Percentiles rank a stretch among this genome's conserved stretches.
Conservation (phyloP, 1,284 basidiomycete species). For the Cryptococcus sp. region DNA sequence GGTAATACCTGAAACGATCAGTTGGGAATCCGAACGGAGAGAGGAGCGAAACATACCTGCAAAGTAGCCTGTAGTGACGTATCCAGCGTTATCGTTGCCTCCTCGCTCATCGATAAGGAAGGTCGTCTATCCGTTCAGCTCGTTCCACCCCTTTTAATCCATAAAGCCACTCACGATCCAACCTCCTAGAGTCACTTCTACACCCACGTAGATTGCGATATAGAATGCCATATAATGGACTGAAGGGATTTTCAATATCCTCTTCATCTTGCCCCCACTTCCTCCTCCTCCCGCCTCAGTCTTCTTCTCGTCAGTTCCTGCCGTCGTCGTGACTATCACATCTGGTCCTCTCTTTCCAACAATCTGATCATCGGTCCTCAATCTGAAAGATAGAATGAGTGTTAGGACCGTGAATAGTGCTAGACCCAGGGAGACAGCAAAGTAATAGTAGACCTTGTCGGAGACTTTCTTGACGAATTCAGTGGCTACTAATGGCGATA, state of each 20-base stretch:
- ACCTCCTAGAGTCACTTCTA: constrained; percentile 40
- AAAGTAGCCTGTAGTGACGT: constrained; percentile 43
- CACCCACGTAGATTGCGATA: constrained; percentile 39
- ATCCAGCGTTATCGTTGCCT: constrained; percentile 33
- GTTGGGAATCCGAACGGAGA: background rate
- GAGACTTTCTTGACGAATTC: constrained; percentile 55
- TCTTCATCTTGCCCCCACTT: constrained; percentile 36
- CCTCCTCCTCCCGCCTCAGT: constrained; percentile 3
- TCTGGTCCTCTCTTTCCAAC: constrained; percentile 22
- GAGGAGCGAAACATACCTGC: constrained; percentile 20
- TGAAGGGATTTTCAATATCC: constrained; percentile 28
- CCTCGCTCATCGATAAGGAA: constrained; percentile 38
- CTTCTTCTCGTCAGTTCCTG: background rate
- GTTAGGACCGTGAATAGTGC: constrained; percentile 52
- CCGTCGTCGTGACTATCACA: background rate
- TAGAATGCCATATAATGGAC: constrained; percentile 36
- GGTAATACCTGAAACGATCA: constrained; percentile 20
- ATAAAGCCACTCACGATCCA: constrained; percentile 26
- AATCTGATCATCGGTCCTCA: constrained; percentile 55
- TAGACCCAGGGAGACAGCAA: constrained; percentile 58
- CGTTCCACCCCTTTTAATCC: too few species aligned
- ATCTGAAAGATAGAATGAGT: constrained; percentile 55
- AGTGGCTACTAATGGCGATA: constrained; percentile 63
- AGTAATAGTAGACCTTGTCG: constrained; percentile 58
- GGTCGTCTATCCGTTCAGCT: constrained; percentile 17